These are phyloP conservation scores for Boletus subcaerulescens DNA, from an alignment of 768 basidiomycete species.

Conservation along the genomic window DNA sequence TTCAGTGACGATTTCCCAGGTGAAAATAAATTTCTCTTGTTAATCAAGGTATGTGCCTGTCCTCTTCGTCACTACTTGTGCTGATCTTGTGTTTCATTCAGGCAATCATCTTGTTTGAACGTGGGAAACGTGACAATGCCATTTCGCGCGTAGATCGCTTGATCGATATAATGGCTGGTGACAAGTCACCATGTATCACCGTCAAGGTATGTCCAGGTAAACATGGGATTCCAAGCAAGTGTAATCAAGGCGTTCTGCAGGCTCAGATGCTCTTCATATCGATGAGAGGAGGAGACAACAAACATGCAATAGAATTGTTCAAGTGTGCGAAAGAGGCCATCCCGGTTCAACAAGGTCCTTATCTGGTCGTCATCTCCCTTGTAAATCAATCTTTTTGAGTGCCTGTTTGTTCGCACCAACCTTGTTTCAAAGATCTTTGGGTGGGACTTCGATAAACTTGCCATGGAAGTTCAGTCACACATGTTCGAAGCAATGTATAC, in stretches of 20 bases:
- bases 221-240: background rate
- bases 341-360: background rate
- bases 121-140: background rate
- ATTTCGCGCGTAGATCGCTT: too few relatives aligned
- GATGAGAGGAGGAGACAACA: background rate
- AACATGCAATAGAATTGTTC: background rate
- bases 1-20: background rate
- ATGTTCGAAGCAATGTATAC: background rate
- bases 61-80: background rate
- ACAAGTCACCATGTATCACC: too few relatives aligned
- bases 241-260: background rate
- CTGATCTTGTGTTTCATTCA: background rate
- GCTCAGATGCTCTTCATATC: background rate
- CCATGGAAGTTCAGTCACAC: background rate
- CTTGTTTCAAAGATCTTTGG: slow-evolving; percentile 5
- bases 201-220: too few relatives aligned
- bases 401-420: background rate
- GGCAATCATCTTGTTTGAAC: slow-evolving; percentile 1
- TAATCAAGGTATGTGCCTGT: slow-evolving; percentile 3
- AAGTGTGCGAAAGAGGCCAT: background rate
- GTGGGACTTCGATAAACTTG: slow-evolving; percentile 12
- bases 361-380: background rate
- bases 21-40: slow-evolving; percentile 3
- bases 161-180: too few relatives aligned
- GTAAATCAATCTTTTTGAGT: background rate